A percentile compares a stretch with the other conserved stretches of the same genome.
Conservation (phyloP, 2,329 filamentous ascomycete species). For the Apiospora rasikravindrae region DNA sequence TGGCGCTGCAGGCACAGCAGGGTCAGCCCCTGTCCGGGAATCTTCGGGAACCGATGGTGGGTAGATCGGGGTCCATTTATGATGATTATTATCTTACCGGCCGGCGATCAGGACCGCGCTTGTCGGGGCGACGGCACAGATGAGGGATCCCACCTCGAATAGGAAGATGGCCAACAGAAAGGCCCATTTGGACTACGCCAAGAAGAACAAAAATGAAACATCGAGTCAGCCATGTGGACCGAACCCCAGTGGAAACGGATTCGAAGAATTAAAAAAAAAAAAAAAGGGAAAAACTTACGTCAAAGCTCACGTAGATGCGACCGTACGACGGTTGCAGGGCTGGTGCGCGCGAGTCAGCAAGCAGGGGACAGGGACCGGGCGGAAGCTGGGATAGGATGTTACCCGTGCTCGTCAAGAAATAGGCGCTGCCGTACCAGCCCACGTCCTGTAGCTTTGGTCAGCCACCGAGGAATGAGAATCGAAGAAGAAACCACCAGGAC, state of each 20-base stretch:
- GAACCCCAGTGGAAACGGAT: background rate
- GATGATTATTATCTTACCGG: slow-evolving; percentile 20
- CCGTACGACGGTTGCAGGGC: slow-evolving; percentile 45
- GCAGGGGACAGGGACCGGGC: background rate
- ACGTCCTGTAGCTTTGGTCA: slow-evolving; percentile 44
- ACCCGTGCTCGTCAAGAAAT: slow-evolving; percentile 51
- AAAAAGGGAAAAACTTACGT: slow-evolving; percentile 34
- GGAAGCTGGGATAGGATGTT: background rate
- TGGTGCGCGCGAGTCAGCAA: slow-evolving; percentile 27
- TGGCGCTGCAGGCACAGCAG: slow-evolving; percentile 21
- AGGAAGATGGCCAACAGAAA: slow-evolving; percentile 13
- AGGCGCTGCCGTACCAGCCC: slow-evolving; percentile 52
- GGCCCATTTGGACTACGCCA: slow-evolving; percentile 37
- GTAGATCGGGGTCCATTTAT: background rate
- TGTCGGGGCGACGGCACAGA: slow-evolving; percentile 29
- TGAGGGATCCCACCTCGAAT: slow-evolving; percentile 26
- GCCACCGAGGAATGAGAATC: background rate
- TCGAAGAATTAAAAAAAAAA: too few species aligned
- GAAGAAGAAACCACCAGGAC: too few species aligned
- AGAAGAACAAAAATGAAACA: slow-evolving; percentile 10
- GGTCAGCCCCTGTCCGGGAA: background rate
- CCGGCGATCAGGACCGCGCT: slow-evolving; percentile 37
- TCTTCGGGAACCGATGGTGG: background rate
- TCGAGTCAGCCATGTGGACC: slow-evolving; percentile 34
- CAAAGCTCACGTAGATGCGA: slow-evolving; percentile 47